Conservation (phyloP, 164 flowering plant genomes). For the Cinnamomum chago region DNA sequence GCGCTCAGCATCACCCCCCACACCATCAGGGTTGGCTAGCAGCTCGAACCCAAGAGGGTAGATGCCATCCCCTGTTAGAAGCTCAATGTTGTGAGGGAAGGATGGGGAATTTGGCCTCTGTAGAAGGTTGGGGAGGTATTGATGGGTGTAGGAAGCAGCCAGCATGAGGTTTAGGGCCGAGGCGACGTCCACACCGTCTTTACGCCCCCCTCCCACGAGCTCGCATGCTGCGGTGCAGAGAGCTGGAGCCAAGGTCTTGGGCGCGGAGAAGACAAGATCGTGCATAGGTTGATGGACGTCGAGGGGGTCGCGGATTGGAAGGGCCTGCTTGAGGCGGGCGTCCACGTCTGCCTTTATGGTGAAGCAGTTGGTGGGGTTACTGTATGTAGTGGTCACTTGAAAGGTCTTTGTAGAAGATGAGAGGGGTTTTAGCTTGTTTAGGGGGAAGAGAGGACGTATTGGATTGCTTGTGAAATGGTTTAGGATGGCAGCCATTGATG, state of each 20-base stretch:
- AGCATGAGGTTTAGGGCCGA: conserved; percentile 54
- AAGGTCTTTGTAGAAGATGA: neutral
- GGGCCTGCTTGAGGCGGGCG: conserved; percentile 35
- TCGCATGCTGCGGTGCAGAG: conserved; percentile 62
- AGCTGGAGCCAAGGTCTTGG: conserved; percentile 47
- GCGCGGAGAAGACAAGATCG: conserved; percentile 49
- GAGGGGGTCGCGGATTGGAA: conserved; percentile 34
- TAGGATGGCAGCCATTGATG: conserved; percentile 10
- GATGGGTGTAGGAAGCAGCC: conserved; percentile 42
- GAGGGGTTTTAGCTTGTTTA: conserved; percentile 15
- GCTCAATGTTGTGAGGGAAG: conserved; percentile 43
- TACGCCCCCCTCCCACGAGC: conserved; percentile 53
- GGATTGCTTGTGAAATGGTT: conserved; percentile 2
- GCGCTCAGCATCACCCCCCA: conserved; percentile 21
- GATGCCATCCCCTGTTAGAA: conserved; percentile 48
- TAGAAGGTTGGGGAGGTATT: conserved; percentile 26
- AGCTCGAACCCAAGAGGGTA: conserved; percentile 50
- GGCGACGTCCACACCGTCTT: conserved; percentile 52
- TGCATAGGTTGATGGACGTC: conserved; percentile 56
- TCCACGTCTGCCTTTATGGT: conserved; percentile 38
- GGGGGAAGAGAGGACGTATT: neutral
- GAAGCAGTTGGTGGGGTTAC: conserved; percentile 35
- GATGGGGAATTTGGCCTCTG: conserved; percentile 20
- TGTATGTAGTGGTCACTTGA: conserved; percentile 12
- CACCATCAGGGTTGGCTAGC: conserved; percentile 29